Evolutionary conservation across 805 yeast genomes (phyloP), one percentile per base, ranked within the genome.

Genomic region (Debaryomyces tyrocola): DNA sequence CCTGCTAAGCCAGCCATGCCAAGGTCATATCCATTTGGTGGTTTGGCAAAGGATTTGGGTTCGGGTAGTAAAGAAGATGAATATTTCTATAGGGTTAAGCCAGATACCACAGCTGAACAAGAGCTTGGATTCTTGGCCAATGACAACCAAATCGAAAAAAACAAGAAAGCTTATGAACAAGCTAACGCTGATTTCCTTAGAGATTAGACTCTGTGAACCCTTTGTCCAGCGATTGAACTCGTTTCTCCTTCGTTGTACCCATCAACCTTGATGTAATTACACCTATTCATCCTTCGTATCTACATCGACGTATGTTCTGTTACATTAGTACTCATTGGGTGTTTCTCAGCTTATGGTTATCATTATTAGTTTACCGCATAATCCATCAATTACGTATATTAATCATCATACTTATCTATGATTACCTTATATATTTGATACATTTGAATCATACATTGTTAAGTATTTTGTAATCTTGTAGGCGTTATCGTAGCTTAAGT

Each of bases 11-110:
- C 87, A 29, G 90, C 89, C 44, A 82, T 80, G 69, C 89, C 90
- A 45, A 78, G 95, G 68, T 77, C 82, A 33, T 88, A 76, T 63
- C 94, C 94, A 21, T 75, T 75, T 58, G 85, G 79, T 46, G 96
- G 96, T 3, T 76, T 89, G 55, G 87, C 87, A 57, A 78, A 74
- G 60, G 88, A 79, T 50, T 73, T 87, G 50, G 96, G 96, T 44
- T 87, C 87, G 6, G 74, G 73, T 29, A 68, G 64, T 37, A 73
- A 66, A 29, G 77, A 74, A 44, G 74, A 77, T 50, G 76, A 70
- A 41, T 66, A 51, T 49, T 70, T 71, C 52, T 72, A 69, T 60
- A 67, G 70, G 53, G 75, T 69, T 37, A 67, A 59, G 55, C 70
- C 75, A 20, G 78, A 73, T 54, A 39, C 52, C 24, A 55, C 62